Percentiles rank a stretch among this genome's conserved stretches.
phyloP scores from a whole-genome alignment of 495 filamentous ascomycete genomes.

The Bombardia bombarda region DNA sequence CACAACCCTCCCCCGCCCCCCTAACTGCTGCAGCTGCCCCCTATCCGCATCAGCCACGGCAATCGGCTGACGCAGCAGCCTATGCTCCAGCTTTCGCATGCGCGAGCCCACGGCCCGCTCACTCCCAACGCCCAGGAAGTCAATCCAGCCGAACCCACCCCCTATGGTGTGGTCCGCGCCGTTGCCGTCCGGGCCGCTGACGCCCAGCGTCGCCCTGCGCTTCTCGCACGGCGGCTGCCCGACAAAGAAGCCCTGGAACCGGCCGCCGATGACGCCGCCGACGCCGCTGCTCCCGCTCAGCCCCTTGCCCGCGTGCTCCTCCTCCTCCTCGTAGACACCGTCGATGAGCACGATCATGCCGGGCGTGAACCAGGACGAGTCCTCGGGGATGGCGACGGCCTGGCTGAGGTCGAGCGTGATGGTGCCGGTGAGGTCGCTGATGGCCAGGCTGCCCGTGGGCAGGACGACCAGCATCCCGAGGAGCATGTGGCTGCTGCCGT shows the following conservation, averaged over 20 bases:
- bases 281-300: conserved; percentile 71
- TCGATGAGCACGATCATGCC: conserved; percentile 95
- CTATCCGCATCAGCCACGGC: conserved; percentile 5
- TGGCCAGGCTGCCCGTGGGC: conserved; percentile 72
- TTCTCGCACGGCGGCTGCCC: conserved; percentile 87
- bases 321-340: conserved; percentile 90
- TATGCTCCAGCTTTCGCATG: conserved; percentile 67
- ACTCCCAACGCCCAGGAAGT: conserved; percentile 87
- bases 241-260: conserved; percentile 81
- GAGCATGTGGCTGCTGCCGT: conserved; percentile 75
- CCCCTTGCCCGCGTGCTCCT: conserved; percentile 53
- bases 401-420: conserved; percentile 78
- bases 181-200: conserved; percentile 40
- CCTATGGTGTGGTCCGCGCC: conserved; percentile 54
- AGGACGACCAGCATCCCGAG: conserved; percentile 75
- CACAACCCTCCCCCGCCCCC: conserved; percentile 47
- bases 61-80: conserved; percentile 26
- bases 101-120: conserved; percentile 74
- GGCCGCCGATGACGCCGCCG: conserved; percentile 80
- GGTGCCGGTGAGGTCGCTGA: conserved; percentile 79
- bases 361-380: conserved; percentile 83
- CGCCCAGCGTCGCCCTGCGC: conserved; percentile 67
- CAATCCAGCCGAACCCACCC: conserved; percentile 89
- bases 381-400: conserved; percentile 70
- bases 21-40: conserved; percentile 7